phyloP scores from a whole-genome alignment of 148 eudicot species.

The Nyssa sinensis region DNA sequence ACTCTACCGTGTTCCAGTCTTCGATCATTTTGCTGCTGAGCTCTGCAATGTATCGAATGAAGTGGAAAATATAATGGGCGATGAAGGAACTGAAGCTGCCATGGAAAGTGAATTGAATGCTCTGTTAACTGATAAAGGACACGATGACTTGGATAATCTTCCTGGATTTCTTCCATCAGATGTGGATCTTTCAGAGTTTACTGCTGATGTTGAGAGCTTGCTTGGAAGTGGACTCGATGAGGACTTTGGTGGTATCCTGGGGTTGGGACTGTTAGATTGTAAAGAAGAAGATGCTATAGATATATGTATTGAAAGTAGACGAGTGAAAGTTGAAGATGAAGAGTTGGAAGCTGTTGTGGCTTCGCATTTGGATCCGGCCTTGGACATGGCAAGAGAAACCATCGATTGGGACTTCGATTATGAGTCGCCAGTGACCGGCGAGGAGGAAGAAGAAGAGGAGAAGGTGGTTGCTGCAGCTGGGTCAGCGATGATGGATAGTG shows the following conservation, averaged over 20 bases:
- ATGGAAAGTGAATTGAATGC: background rate
- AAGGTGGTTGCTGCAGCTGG: background rate
- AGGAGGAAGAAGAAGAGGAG: slow-evolving; percentile 29
- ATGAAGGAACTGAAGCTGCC: background rate
- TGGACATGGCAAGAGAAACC: slow-evolving; percentile 17
- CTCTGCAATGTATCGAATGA: slow-evolving; percentile 19
- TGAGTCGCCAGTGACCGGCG: slow-evolving; percentile 9
- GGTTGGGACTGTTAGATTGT: slow-evolving; percentile 21
- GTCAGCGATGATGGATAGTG: background rate
- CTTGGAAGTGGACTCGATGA: slow-evolving; percentile 31
- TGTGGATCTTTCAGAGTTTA: slow-evolving; percentile 50
- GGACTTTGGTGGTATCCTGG: slow-evolving; percentile 16
- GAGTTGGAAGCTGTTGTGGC: slow-evolving; percentile 19
- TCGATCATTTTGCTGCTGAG: slow-evolving; percentile 33
- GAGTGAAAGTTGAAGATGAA: slow-evolving; percentile 36
- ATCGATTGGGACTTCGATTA: slow-evolving; percentile 32
- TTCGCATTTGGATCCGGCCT: slow-evolving; percentile 21
- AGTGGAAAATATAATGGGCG: background rate
- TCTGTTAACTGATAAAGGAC: background rate
- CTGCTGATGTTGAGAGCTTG: slow-evolving; percentile 51
- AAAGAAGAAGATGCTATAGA: slow-evolving; percentile 27
- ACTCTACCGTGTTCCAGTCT: slow-evolving; percentile 38
- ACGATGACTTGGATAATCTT: slow-evolving; percentile 31
- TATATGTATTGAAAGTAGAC: slow-evolving; percentile 6
- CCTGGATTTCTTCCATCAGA: slow-evolving; percentile 48